Percentiles rank a stretch among this genome's conserved stretches.
Conservation (phyloP, 2,329 filamentous ascomycete species). For the Chaetomiaceae sp. region DNA sequence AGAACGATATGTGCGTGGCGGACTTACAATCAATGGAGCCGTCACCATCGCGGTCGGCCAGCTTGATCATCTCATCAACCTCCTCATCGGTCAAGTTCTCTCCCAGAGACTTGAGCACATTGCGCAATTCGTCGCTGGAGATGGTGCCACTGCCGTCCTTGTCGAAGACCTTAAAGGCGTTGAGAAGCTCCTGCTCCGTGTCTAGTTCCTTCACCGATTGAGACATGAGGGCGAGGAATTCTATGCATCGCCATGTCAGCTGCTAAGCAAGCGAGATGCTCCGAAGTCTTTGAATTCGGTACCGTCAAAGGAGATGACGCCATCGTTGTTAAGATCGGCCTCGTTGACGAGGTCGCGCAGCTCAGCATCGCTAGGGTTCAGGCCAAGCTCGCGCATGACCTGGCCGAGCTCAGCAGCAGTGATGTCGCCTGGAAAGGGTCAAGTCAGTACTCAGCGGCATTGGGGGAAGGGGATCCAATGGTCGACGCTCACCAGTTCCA, state of each 20-base stretch:
- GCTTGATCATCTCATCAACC: conserved; percentile 62
- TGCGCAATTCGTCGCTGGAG: conserved; percentile 56
- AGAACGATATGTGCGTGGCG: not conserved
- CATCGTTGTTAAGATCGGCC: conserved; percentile 60
- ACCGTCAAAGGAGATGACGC: conserved; percentile 62
- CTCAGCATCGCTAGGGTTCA: conserved; percentile 59
- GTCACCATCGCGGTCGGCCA: conserved; percentile 61
- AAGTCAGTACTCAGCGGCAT: not conserved
- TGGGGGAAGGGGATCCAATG: not conserved
- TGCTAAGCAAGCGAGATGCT: too few relatives aligned
- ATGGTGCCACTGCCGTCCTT: conserved; percentile 63
- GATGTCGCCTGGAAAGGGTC: conserved; percentile 50
- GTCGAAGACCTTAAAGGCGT: conserved; percentile 64
- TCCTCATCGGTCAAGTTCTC: conserved; percentile 61
- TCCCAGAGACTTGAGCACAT: conserved; percentile 61
- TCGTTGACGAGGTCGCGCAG: conserved; percentile 65
- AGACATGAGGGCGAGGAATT: conserved; percentile 65
- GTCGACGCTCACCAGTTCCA: conserved; percentile 47
- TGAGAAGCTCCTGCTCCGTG: conserved; percentile 60
- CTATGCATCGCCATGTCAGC: conserved; percentile 35
- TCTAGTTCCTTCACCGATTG: conserved; percentile 58
- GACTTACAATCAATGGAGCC: conserved; percentile 58
- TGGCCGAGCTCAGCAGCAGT: conserved; percentile 59
- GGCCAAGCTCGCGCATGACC: conserved; percentile 60
- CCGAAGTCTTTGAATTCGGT: not conserved